Base-by-base conservation (phyloP, 495 filamentous ascomycete species). In the Bacidia gigantensis region DNA sequence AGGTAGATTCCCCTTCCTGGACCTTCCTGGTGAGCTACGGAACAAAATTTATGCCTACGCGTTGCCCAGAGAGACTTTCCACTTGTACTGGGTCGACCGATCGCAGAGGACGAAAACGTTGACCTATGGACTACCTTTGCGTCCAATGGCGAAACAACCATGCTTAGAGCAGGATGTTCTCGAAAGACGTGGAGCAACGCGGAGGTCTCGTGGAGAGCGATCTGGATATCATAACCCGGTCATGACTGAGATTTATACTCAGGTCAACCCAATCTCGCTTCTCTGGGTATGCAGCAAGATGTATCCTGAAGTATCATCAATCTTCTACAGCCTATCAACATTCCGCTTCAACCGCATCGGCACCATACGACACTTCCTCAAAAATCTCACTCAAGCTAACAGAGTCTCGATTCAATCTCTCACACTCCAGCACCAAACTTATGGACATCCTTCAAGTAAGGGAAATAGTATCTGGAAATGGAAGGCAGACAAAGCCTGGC, bases 21-120 rank as follows among this genome's bases (percentile, higher is more conserved):
- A 51, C 3, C 52, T 62, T 5, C 52, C 60, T 26, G 44, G 39
- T 3, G 60, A 62, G 25, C 20, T 60, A 11, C 43, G 57, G 1
- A 58, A 59, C 17, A 49, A 55, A 29, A 60, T 62, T 18, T 62
- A 62, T 21, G 49, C 51, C 1, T 49, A 52, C 21, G 48, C 29
- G 2, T 53, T 62, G n/a, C 23, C 25, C 22, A 51, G 41, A 3
- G 23, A 49, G 18, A 21, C 54, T 2, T 62, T 57, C 32, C 22
- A 45, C 9, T 50, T 62, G 23, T 12, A 38, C 38, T 62, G 51
- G 54, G 46, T 60, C 11, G 35, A 46, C 21, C 38, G 45, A 26
- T 46, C 49, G 10, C 51, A 56, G 20, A n/a, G 20, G 20, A 17
- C 32, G 12, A 49, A 20, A 22, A 46, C 26, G 5, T 20, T 53